Conservation (phyloP, 1,284 basidiomycete species). For the Cryptococcus hybrid region DNA sequence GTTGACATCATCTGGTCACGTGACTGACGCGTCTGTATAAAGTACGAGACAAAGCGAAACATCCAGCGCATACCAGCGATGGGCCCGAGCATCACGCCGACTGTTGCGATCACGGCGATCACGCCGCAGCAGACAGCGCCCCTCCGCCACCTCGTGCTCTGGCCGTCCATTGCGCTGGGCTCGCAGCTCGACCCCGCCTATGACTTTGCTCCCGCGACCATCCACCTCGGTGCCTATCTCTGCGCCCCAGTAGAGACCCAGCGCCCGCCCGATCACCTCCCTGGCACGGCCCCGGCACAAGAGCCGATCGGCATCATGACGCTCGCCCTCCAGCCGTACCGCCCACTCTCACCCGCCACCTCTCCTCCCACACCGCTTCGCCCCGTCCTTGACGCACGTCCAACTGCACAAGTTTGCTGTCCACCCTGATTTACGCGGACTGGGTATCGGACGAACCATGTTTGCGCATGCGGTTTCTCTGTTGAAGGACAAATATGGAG, state of each 20-base stretch:
- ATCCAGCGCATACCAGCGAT: too few species aligned
- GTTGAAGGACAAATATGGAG: neutral
- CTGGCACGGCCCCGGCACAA: neutral
- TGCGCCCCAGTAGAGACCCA: neutral
- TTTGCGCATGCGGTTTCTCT: constrained; percentile 7
- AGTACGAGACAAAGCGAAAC: too few species aligned
- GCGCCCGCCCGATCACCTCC: neutral
- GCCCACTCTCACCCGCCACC: neutral
- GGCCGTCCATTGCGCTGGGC: constrained; percentile 20
- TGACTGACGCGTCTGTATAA: too few species aligned
- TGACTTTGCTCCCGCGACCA: constrained; percentile 15
- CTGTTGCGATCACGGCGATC: constrained; percentile 6
- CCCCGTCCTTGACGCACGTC: neutral
- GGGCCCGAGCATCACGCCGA: too few species aligned
- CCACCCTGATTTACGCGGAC: constrained; percentile 16
- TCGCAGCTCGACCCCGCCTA: constrained; percentile 15
- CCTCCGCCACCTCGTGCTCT: constrained; percentile 26
- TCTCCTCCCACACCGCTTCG: neutral
- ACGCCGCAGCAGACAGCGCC: constrained; percentile 5
- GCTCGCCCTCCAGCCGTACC: constrained; percentile 15
- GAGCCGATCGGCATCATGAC: constrained; percentile 21
- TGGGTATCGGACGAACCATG: constrained; percentile 22
- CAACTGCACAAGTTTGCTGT: constrained; percentile 39
- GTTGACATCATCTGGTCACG: too few species aligned
- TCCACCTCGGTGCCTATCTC: constrained; percentile 27